Base-by-base conservation (phyloP, 2,329 filamentous ascomycete genomes). In the Phoma sp. region DNA sequence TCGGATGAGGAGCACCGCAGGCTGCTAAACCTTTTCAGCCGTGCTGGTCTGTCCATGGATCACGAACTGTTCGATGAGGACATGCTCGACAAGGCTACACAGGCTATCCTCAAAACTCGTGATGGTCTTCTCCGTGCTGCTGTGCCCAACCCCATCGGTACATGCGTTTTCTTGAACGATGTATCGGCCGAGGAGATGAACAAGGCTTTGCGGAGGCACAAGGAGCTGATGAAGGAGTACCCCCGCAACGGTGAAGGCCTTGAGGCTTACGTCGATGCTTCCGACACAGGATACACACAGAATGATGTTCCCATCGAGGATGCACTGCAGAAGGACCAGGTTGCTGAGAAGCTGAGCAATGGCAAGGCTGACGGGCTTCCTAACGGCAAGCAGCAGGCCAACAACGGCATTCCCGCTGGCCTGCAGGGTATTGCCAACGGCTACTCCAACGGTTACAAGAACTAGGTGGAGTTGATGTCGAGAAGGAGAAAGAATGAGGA, bases 11-110 rank as follows among this genome's bases (percentile, higher is more conserved):
- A 90, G 61, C 86, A 90, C 69, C 78, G 75, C 24, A 81, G 87
- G 17, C 74, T 90, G 1, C 76, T 90, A n/a, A 82, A 81, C 49
- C 79, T 91, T 4, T 90, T 91, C 74, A 90, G 87, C 0, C 81
- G 87, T 39, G 87, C 86, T 6, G 88, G 88, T 19, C 80, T 91
- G 0, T 87, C 87, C 19, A 90, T 91, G 80, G 88, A 91, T 57
- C 88, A 91, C 65, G 80, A 82, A 6, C 78, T 87, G 33, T 91
- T 90, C 67, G 82, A 89, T 62, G 85, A 87, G 49, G 79, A 83
- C 0, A 81, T 90, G 24, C 81, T 91, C 9, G 84, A 86, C 46
- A 84, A 85, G 65, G 88, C 81, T 2, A 91, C 88, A 1, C 77
- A 83, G 13, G 88, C 88, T 12, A 91, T 91, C 58, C 76, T 91